Evolutionary conservation across 495 filamentous ascomycete genomes (phyloP), one percentile per base, ranked within the genome.

Genomic region (Amorphotheca resinae): DNA sequence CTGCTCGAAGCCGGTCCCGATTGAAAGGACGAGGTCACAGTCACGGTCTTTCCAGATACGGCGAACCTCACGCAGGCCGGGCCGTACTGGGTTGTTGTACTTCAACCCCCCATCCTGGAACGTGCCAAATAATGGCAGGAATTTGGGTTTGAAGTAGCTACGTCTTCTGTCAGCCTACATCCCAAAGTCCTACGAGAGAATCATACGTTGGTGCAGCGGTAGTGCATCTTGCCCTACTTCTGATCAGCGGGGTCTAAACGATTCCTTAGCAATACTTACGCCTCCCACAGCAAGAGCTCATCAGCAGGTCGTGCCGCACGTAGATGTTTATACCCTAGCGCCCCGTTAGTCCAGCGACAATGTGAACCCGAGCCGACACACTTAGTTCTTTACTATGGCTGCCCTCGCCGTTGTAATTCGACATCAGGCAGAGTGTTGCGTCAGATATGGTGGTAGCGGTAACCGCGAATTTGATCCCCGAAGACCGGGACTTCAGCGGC

Each of bases 401-500:
- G 22, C 38, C 44, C 38, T 38, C 25, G 15, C 49, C 44, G 21
- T 51, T 51, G 22, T 51, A 51, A 41, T 51, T 50, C 21, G 48
- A 41, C 14, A 50, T 41, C 7, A 50, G 38, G 26, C 36, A 50
- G 14, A 46, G 22, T 20, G 38, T 51, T 22, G 49, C 49, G 21
- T 51, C 44, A n/a, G 49, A 51, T 44, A 51, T 51, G 11, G 38
- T 47, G 14, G 44, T 51, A 30, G 38, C 38, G 28, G 44, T 51
- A 31, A 51, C 49, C 8, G 49, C 49, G 23, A 43, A 38, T 31
- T 36, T 51, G 22, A 51, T 44, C 44, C 49, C 38, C 25, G 49
- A 51, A n/a, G 33, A 20, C 21, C 44, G 17, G 16, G 37, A 38
- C 14, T 17, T 17, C 22, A 14, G 23, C 8, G 38, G 25, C 41